Percentiles rank a stretch among this genome's conserved stretches.
phyloP scores from a whole-genome alignment of 1,284 basidiomycete species.

The Bjerkandera adusta region DNA sequence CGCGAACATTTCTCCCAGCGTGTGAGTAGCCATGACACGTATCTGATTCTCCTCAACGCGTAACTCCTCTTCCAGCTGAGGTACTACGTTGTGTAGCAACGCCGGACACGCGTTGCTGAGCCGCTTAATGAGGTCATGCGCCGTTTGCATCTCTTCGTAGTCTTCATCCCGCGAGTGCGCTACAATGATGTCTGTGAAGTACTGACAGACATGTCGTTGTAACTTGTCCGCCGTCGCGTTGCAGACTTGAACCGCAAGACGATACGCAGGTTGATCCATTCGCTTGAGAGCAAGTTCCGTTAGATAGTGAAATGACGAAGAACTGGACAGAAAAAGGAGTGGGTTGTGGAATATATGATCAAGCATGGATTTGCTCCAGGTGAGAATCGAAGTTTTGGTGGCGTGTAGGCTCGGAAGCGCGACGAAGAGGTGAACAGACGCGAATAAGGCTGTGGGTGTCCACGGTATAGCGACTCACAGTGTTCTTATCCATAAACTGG shows the following conservation, averaged over 20 bases:
- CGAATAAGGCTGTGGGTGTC: background rate
- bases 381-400: no score
- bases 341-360: background rate
- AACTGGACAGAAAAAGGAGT: background rate
- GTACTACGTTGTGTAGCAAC: constrained; percentile 87
- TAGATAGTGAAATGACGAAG: background rate
- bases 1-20: constrained; percentile 89
- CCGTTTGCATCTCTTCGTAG: constrained; percentile 64
- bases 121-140: constrained; percentile 85
- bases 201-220: constrained; percentile 86
- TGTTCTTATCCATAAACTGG: constrained; percentile 81
- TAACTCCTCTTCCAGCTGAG: constrained; percentile 91
- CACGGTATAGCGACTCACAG: constrained; percentile 46
- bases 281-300: constrained; percentile 48
- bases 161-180: constrained; percentile 57
- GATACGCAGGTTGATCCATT: constrained; percentile 75
- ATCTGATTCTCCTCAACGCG: constrained; percentile 68
- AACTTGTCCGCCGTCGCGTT: constrained; percentile 82
- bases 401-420: no score
- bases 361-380: background rate
- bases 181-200: constrained; percentile 88
- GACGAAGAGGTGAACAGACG: background rate
- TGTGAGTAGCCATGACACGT: constrained; percentile 78
- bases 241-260: constrained; percentile 89
- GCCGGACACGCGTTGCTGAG: constrained; percentile 81